phyloP scores from a whole-genome alignment of 371 early-diverging fungal genomes.

The Mucor lusitanicus region DNA sequence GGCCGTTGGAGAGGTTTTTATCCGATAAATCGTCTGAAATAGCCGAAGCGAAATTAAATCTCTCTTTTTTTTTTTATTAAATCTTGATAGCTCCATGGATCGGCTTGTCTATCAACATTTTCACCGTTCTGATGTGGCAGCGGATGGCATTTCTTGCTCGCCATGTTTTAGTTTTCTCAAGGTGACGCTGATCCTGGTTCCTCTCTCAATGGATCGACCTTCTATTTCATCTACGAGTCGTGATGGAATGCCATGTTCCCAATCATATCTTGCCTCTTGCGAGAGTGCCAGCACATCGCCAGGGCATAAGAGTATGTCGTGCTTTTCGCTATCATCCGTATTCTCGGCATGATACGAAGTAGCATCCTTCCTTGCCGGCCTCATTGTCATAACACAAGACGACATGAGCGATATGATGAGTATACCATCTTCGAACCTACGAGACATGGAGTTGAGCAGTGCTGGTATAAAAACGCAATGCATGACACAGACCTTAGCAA shows the following conservation, averaged over 20 bases:
- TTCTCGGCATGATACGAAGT: background rate
- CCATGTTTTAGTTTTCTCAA: slow-evolving; percentile 30
- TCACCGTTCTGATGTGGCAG: background rate
- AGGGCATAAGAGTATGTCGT: slow-evolving; percentile 33
- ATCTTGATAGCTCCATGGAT: background rate
- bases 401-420: slow-evolving; percentile 43
- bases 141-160: background rate
- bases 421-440: slow-evolving; percentile 52
- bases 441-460: too few relatives aligned
- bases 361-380: slow-evolving; percentile 14
- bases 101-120: background rate
- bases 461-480: background rate
- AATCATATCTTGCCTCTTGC: slow-evolving; percentile 39
- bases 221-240: slow-evolving; percentile 22
- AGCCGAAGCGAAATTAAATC: too few relatives aligned
- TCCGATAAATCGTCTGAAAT: background rate
- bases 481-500: slow-evolving; percentile 29
- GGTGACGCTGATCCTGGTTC: slow-evolving; percentile 45
- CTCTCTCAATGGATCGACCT: slow-evolving; percentile 34
- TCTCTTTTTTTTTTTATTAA: background rate
- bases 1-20: background rate
- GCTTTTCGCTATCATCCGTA: background rate
- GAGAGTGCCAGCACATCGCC: slow-evolving; percentile 43
- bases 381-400: slow-evolving; percentile 50
- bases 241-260: slow-evolving; percentile 50